phyloP scores from a whole-genome alignment of 2,329 filamentous ascomycete genomes.

The Aureobasidium leucospermi region DNA sequence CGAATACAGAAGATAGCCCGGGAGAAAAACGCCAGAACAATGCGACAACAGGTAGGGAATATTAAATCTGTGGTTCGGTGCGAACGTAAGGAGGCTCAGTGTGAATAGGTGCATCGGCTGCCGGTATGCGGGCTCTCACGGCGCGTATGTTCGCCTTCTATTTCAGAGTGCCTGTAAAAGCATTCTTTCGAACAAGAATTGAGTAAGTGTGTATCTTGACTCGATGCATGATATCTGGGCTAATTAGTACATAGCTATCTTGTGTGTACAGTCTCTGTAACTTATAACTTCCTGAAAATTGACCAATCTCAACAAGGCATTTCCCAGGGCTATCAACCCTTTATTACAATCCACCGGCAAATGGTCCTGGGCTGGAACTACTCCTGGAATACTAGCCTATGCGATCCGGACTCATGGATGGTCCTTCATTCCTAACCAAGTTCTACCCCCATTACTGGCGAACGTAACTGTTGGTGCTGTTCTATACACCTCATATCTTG shows the following conservation, averaged over 20 bases:
- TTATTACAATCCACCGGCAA: slow-evolving; percentile 38
- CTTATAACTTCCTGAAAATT: no score
- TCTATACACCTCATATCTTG: slow-evolving; percentile 68
- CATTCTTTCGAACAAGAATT: slow-evolving; percentile 83
- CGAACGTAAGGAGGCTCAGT: background rate
- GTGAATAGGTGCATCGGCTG: slow-evolving; percentile 57
- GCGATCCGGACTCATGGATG: slow-evolving; percentile 65
- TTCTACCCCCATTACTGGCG: slow-evolving; percentile 67
- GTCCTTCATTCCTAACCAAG: slow-evolving; percentile 66
- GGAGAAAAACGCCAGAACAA: slow-evolving; percentile 46
- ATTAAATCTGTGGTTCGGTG: no score
- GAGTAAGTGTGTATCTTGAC: slow-evolving; percentile 53
- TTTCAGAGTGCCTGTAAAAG: slow-evolving; percentile 83
- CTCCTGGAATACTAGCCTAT: slow-evolving; percentile 60
- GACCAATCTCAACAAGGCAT: slow-evolving; percentile 37
- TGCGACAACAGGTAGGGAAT: slow-evolving; percentile 50
- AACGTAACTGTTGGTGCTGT: slow-evolving; percentile 69
- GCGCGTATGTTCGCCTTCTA: slow-evolving; percentile 83
- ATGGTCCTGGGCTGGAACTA: slow-evolving; percentile 60
- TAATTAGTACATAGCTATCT: background rate
- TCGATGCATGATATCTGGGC: background rate
- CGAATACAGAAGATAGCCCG: slow-evolving; percentile 1
- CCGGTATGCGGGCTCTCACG: slow-evolving; percentile 73
- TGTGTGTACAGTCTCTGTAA: background rate
- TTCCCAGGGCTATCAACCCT: slow-evolving; percentile 57